Percentiles rank a stretch among this genome's conserved stretches.
Evolutionary conservation across 139 green algal species (phyloP).

Genomic region (Chlorella sorokiniana): DNA sequence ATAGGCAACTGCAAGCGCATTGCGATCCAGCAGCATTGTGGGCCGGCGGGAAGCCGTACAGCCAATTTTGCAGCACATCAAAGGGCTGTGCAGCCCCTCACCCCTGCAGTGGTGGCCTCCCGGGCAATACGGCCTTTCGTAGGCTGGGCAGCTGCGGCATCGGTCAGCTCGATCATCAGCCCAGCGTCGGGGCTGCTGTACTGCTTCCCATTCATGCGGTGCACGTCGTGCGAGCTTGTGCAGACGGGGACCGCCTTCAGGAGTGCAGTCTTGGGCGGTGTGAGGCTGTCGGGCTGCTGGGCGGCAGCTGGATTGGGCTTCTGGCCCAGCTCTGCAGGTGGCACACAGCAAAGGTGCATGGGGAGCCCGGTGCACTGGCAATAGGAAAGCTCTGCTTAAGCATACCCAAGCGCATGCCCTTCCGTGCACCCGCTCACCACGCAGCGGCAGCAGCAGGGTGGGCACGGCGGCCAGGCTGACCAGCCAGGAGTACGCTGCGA

Average conservation of each 20-base stretch:
- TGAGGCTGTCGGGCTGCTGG: not conserved
- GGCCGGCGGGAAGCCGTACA: too few relatives aligned
- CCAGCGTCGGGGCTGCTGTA: not conserved
- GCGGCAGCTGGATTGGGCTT: not conserved
- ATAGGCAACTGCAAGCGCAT: too few relatives aligned
- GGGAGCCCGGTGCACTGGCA: not conserved
- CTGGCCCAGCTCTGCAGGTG: not conserved
- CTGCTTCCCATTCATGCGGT: not conserved
- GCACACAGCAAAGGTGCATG: not conserved
- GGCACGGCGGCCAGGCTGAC: not conserved
- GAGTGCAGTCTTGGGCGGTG: not conserved
- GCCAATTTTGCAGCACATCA: not conserved
- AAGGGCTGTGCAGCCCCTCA: not conserved
- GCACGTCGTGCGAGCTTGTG: not conserved
- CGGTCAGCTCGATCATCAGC: not conserved
- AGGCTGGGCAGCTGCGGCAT: not conserved
- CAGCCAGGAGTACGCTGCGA: not conserved
- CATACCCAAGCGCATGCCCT: not conserved
- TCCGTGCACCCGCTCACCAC: not conserved
- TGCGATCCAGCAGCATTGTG: not conserved
- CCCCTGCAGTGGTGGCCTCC: not conserved
- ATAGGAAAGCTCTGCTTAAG: not conserved
- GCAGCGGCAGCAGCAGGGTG: constrained; percentile 6
- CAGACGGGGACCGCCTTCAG: not conserved
- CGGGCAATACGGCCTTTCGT: not conserved